These are phyloP conservation scores for Wickerhamiella hasegawae DNA, from an alignment of 805 yeast genomes.

Conservation along the genomic window DNA sequence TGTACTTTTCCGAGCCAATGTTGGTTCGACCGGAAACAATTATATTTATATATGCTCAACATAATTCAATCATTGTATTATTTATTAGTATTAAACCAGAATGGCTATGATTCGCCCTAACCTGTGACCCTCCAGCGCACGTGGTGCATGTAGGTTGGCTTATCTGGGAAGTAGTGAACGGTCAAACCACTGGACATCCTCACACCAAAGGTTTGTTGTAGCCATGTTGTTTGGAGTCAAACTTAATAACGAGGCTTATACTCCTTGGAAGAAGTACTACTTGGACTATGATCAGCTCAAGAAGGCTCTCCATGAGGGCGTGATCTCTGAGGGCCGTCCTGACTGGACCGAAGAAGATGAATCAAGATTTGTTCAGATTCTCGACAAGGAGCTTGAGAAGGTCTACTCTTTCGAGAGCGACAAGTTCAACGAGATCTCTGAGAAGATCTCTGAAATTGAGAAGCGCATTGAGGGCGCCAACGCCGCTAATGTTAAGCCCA, in stretches of 20 bases:
- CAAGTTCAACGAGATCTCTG: slow-evolving; percentile 53
- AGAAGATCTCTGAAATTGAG: slow-evolving; percentile 50
- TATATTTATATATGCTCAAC: no score
- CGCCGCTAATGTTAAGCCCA: slow-evolving; percentile 29
- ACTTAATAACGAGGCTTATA: slow-evolving; percentile 62
- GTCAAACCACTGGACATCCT: no score
- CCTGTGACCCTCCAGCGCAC: no score
- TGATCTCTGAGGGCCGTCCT: slow-evolving; percentile 23
- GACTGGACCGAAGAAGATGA: slow-evolving; percentile 72
- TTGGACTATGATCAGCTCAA: slow-evolving; percentile 81
- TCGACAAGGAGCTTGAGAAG: slow-evolving; percentile 81
- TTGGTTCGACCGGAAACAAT: no score
- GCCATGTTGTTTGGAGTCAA: slow-evolving; percentile 84
- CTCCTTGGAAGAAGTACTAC: slow-evolving; percentile 87
- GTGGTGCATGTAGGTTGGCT: no score
- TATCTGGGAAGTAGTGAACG: no score
- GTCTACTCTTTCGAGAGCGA: slow-evolving; percentile 73
- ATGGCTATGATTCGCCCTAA: no score
- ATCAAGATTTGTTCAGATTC: slow-evolving; percentile 55
- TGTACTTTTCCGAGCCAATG: no score
- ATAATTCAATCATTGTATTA: no score
- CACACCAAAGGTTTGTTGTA: no score
- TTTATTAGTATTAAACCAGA: no score
- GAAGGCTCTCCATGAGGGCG: slow-evolving; percentile 51
- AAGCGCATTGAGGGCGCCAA: slow-evolving; percentile 30